These are phyloP conservation scores for Saccharomycopsis capsularis DNA, from an alignment of 805 yeast species.

Conservation along the genomic window DNA sequence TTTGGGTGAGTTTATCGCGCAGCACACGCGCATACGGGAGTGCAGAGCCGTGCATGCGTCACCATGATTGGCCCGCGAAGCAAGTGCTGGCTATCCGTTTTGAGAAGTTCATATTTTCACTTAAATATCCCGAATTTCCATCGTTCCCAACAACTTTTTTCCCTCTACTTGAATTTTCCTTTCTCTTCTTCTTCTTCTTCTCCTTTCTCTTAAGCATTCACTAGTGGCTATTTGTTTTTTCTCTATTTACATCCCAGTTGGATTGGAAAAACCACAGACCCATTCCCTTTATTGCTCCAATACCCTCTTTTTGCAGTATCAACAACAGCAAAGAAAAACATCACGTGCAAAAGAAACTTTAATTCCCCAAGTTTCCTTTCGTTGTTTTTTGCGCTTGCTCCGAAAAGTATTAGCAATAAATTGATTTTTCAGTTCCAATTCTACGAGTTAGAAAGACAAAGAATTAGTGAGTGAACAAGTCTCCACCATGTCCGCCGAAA, in stretches of 20 bases:
- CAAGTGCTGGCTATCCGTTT: not conserved
- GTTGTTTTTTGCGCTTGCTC: not conserved
- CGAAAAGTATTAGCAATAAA: not conserved
- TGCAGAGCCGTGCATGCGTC: not conserved
- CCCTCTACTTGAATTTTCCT: not conserved
- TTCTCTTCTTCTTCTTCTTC: not conserved
- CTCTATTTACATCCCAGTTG: not conserved
- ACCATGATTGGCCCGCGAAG: not conserved
- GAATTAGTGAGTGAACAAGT: not conserved
- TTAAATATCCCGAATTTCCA: conserved; percentile 1
- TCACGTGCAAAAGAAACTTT: not conserved
- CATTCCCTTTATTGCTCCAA: not conserved
- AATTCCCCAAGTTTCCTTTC: not conserved
- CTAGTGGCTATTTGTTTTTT: too few species aligned
- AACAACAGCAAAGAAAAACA: too few species aligned
- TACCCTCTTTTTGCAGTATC: too few species aligned
- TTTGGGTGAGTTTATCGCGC: not conserved
- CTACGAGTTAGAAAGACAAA: not conserved
- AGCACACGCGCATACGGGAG: not conserved
- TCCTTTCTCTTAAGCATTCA: too few species aligned
- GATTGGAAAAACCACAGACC: too few species aligned
- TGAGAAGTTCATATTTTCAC: not conserved
- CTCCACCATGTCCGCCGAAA: conserved; percentile 15
- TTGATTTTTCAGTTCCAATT: not conserved
- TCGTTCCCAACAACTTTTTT: not conserved